Base-by-base conservation (phyloP, 768 basidiomycete species). In the Dacryopinax primogenitus region DNA sequence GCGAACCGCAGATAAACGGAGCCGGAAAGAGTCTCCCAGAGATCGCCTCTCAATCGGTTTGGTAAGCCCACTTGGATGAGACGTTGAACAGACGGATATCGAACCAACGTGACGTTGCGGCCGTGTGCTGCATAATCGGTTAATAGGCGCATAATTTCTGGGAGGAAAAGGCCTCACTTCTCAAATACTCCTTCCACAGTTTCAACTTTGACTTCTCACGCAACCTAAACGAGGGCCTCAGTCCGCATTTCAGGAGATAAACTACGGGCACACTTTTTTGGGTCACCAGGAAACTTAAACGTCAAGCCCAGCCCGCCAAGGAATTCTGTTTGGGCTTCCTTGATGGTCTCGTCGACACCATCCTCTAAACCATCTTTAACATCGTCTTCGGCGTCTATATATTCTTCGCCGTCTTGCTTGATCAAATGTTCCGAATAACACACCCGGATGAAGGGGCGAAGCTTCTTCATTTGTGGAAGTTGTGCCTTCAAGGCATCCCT, bases 11-110 rank as follows among this genome's bases (percentile, higher is more conserved):
- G 84, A 75, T 86, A 95, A 63, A 97, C 78, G 3, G 94, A 95
- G 0, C 96, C 96, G 2, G 93, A 95, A 13, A 97, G 81, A 0
- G 91, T 88, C 76, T 99, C 96, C 96, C 96, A 99, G 78, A 98
- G 87, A 74, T 98, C 96, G 15, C 96, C 96, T 26, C 96, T 84
- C 9, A 99, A 80, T 18, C 92, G 81, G 70, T 94, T 96, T 1
- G 96, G 96, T 2, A 99, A 80, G 58, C 96, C 96, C 63, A 98
- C 95, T 76, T 96, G 95, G 1, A 98, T 87, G 30, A 99, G 83
- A n/a, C 96, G 87, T 41, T 94, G 96, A 72, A 92, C 93, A 74
- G 94, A 88, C 0, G 96, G 95, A 74, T 97, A 99, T 33, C 95
- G 89, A 21, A 98, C 79, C 30, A 98, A 82, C 0, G 96, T 94